Conservation (phyloP, 2,329 filamentous ascomycete genomes). For the Dactylellina leptospora region DNA sequence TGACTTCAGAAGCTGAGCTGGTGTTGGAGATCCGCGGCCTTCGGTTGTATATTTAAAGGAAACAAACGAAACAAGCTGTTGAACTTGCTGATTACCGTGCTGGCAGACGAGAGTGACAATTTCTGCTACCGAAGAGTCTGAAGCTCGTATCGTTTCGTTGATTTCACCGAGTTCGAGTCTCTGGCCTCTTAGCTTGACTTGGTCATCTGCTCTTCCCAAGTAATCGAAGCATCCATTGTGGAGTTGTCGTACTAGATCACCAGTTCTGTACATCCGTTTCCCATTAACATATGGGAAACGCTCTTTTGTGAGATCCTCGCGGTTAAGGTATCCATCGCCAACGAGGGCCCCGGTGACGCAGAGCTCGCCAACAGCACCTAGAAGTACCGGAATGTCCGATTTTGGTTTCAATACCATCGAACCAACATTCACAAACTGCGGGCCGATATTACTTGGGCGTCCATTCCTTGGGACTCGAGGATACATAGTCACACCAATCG, state of each 20-base stretch:
- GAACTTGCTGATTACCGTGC: conserved; percentile 76
- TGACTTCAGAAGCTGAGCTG: conserved; percentile 21
- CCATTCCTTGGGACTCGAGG: conserved; percentile 80
- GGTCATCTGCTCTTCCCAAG: conserved; percentile 85
- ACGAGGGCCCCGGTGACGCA: conserved; percentile 88
- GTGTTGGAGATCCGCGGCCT: conserved; percentile 13
- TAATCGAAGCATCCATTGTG: conserved; percentile 87
- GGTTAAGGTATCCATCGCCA: conserved; percentile 86
- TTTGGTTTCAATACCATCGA: conserved; percentile 77
- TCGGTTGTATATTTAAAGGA: conserved; percentile 59
- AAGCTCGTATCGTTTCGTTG: conserved; percentile 78
- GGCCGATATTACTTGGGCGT: conserved; percentile 86
- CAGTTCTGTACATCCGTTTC: conserved; percentile 77
- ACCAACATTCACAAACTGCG: conserved; percentile 86
- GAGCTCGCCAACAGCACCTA: conserved; percentile 83
- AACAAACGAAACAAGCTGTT: conserved; percentile 82
- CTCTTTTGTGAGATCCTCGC: conserved; percentile 77
- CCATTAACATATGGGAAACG: conserved; percentile 69
- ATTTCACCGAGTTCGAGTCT: conserved; percentile 90
- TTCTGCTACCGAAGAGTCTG: conserved; percentile 69
- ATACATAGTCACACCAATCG: conserved; percentile 90
- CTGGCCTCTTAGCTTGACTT: conserved; percentile 90
- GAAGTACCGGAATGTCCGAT: conserved; percentile 75
- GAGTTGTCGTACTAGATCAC: conserved; percentile 83
- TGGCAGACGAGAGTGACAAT: conserved; percentile 79